Evolutionary conservation across 1,284 basidiomycete genomes (phyloP), one percentile per base, ranked within the genome.

Genomic region (Peniophora sp.): DNA sequence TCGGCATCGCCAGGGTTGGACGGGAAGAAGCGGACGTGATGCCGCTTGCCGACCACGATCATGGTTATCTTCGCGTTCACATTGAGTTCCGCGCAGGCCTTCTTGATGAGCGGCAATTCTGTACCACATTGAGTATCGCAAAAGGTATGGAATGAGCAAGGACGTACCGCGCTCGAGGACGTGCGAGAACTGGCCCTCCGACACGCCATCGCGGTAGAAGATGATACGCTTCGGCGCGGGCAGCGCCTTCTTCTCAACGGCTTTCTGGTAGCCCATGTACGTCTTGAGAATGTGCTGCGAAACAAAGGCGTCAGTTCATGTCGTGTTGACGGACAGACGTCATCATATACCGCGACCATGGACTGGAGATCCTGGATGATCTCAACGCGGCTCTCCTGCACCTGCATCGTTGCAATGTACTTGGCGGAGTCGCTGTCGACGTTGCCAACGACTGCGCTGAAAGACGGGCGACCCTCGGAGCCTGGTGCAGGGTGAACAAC

Each of bases 401-500:
- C 83, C 16, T 77, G 72, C 47, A 74, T 79, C 38, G 77, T 80
- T 34, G 74, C 72, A 19, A 74, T 61, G 52, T 72, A 78, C 61
- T 73, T 74, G 0, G 81, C 80, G 0, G 74, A 75, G 54, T 81
- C 74, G 0, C 77, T 78, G 62, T 90, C 87, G 35, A 89, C 78
- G 55, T 81, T 89, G 23, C 74, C 85, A 8, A 90, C 88, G 0
- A 91, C 67, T 1, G 86, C 73, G 0, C 86, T 83, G 62, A 87
- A 89, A 0, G 89, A 90, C 0, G 87, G 89, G 2, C 79, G 77
- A 12, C 79, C 83, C 12, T 76, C 76, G 0, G 83, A 78, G 10
- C 87, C 86, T 17, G 87, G 85, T 5, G 85, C 75, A 9, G 88
- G 87, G 61, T 91, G 87, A 24, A 87, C 83, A 36, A 86, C 85